These are phyloP conservation scores for Collybiopsis confluens DNA, from an alignment of 768 basidiomycete genomes.

Conservation along the genomic window DNA sequence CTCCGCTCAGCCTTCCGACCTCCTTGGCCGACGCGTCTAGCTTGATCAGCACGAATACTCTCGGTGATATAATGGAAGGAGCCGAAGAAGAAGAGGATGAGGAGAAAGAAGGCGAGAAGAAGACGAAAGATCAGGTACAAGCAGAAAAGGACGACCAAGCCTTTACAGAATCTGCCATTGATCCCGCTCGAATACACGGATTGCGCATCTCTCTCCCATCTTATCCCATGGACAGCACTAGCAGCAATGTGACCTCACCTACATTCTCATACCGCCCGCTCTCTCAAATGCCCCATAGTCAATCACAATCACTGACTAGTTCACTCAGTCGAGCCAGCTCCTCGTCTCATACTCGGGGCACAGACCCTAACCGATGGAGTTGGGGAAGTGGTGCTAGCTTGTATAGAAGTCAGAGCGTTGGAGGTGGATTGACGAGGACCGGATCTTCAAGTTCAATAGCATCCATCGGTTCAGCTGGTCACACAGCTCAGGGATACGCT, in stretches of 20 bases:
- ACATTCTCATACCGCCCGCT: background rate
- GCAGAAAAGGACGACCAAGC: background rate
- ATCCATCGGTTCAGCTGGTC: background rate
- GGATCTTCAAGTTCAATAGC: constrained; percentile 2
- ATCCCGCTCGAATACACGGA: constrained; percentile 9
- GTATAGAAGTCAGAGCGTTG: background rate
- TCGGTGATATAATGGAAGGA: constrained; percentile 64
- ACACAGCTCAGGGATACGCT: background rate
- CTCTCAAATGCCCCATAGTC: background rate
- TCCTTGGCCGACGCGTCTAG: constrained; percentile 14
- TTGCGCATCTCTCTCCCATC: constrained; percentile 8
- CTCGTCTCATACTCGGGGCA: background rate
- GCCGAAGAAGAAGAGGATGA: constrained; percentile 52
- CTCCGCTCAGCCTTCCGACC: constrained; percentile 31
- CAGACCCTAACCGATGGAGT: background rate
- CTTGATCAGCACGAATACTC: constrained; percentile 15
- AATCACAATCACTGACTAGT: background rate
- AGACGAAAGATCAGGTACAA: constrained; percentile 11
- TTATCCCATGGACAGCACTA: background rate
- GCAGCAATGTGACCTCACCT: background rate
- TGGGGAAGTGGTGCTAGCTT: background rate
- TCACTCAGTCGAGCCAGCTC: constrained; percentile 1
- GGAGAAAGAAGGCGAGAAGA: constrained; percentile 13
- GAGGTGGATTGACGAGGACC: background rate
- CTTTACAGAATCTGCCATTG: background rate